phyloP scores from a whole-genome alignment of 139 green algal genomes.

The Eudorina sp. region DNA sequence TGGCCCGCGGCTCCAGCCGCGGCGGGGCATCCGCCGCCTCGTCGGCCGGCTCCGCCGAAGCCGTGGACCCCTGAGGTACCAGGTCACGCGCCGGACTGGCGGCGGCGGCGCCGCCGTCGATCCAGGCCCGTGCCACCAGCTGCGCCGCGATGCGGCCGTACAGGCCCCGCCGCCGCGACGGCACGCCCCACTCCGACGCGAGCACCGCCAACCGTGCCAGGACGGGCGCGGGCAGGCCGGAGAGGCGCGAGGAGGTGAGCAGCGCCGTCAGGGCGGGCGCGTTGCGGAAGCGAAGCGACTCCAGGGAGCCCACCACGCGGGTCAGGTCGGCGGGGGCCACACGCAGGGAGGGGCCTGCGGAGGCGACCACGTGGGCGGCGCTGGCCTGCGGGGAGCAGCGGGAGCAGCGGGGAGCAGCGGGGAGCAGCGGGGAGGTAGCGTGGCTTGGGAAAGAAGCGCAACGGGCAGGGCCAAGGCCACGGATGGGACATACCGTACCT shows the following conservation, averaged over 20 bases:
- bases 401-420: no score
- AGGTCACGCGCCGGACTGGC: not conserved
- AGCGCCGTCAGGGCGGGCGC: not conserved
- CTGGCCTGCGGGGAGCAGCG: conserved; percentile 4
- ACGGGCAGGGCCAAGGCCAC: no score
- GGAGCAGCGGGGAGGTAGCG: no score
- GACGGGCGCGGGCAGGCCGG: conserved; percentile 8
- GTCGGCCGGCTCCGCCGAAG: not conserved
- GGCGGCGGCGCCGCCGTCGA: not conserved
- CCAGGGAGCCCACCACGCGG: not conserved
- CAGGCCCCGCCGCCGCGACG: not conserved
- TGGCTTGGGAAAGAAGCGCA: no score
- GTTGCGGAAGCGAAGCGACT: not conserved
- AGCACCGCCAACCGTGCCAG: conserved; percentile 2
- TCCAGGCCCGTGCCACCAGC: conserved; percentile 22
- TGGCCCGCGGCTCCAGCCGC: not conserved
- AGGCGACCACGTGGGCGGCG: conserved; percentile 19
- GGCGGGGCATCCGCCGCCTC: not conserved
- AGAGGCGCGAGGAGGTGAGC: not conserved
- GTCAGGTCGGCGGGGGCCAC: not conserved
- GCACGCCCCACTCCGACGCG: conserved; percentile 24
- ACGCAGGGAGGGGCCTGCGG: not conserved
- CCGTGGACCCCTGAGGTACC: no score
- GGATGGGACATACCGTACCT: no score
- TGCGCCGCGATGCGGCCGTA: not conserved